A percentile compares a stretch with the other conserved stretches of the same genome.
Conservation (phyloP, 805 yeast genomes). For the Saccharomyces mikatae region DNA sequence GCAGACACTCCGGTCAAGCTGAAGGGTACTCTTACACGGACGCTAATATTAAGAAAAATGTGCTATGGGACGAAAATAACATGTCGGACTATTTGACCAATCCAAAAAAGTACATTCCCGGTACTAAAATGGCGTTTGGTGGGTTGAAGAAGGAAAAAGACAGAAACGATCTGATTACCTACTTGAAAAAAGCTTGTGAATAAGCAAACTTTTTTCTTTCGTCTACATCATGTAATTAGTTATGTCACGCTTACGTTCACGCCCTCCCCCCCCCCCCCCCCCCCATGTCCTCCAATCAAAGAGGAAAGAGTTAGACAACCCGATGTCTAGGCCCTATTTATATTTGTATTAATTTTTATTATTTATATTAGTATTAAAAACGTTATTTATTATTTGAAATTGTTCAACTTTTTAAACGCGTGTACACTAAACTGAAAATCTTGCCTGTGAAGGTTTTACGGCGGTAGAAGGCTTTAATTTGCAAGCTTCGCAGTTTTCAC, state of each 20-base stretch:
- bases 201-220: constrained; percentile 20
- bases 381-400: not conserved
- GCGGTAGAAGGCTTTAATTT: not conserved
- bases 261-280: not conserved
- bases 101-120: constrained; percentile 99
- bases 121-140: constrained; percentile 99
- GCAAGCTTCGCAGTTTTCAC: not conserved
- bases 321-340: not conserved
- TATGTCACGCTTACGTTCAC: not conserved
- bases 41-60: constrained; percentile 95
- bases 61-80: constrained; percentile 77
- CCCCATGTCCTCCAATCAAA: not conserved
- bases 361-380: not conserved
- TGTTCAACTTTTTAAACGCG: not conserved
- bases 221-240: not conserved
- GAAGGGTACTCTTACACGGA: constrained; percentile 94
- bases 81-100: constrained; percentile 94
- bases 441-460: not conserved
- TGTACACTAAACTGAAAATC: not conserved
- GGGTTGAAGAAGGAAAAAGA: constrained; percentile 99
- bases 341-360: not conserved
- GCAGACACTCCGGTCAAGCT: constrained; percentile 88
- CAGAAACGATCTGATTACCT: constrained; percentile 92
- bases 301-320: not conserved
- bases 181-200: constrained; percentile 53